These are phyloP conservation scores for Cercospora zeae-maydis DNA, from an alignment of 2,329 filamentous ascomycete species.

Conservation along the genomic window DNA sequence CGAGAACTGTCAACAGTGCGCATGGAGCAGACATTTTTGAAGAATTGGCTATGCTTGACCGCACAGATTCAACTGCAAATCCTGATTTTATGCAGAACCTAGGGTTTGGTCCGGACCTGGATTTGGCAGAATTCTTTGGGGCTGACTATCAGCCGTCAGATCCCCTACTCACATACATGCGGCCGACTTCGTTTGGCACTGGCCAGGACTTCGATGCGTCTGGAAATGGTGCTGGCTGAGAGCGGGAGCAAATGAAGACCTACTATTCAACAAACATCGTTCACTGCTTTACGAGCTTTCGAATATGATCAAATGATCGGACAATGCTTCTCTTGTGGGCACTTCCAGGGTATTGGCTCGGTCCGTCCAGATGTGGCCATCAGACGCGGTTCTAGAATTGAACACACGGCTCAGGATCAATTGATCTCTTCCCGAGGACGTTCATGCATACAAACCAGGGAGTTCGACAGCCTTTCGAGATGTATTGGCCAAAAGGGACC, in stretches of 20 bases:
- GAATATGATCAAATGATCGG: neutral
- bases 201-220: neutral
- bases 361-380: neutral
- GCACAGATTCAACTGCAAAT: slow-evolving; percentile 53
- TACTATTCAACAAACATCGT: neutral
- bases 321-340: neutral
- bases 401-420: too few species aligned
- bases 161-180: slow-evolving; percentile 41
- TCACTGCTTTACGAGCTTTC: neutral
- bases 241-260: neutral
- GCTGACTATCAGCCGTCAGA: slow-evolving; percentile 43
- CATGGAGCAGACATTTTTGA: slow-evolving; percentile 49
- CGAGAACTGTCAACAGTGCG: neutral
- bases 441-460: neutral
- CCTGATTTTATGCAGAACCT: slow-evolving; percentile 65
- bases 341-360: neutral
- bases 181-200: slow-evolving; percentile 15
- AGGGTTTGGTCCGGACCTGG: slow-evolving; percentile 61
- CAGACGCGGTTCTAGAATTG: neutral
- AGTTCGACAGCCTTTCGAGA: neutral
- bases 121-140: slow-evolving; percentile 53
- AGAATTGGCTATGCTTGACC: slow-evolving; percentile 56
- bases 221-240: slow-evolving; percentile 16
- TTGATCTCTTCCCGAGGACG: neutral
- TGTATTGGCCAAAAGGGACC: too few species aligned